Percentiles rank a stretch among this genome's conserved stretches.
phyloP scores from a whole-genome alignment of 768 basidiomycete species.

The Suillus placidus region DNA sequence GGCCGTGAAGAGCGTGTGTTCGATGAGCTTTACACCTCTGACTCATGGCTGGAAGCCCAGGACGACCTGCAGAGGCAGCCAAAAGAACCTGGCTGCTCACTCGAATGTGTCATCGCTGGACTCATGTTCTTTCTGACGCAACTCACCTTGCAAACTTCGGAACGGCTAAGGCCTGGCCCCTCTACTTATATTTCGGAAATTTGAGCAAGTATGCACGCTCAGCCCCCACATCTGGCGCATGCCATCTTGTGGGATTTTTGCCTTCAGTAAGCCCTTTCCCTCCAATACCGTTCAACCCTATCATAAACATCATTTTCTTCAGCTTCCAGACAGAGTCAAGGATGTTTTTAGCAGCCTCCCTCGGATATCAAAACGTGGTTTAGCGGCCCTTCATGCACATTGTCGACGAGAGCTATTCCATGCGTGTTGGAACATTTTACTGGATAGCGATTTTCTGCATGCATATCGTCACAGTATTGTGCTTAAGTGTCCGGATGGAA shows the following conservation, averaged over 20 bases:
- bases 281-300: no score
- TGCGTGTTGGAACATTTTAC: conserved; percentile 21
- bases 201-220: conserved; percentile 11
- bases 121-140: conserved; percentile 29
- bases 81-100: conserved; percentile 14
- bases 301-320: no score
- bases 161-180: conserved; percentile 14
- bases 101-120: conserved; percentile 10
- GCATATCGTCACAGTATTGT: conserved; percentile 27
- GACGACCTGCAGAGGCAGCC: conserved; percentile 20
- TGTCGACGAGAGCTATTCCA: conserved; percentile 28
- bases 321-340: conserved; percentile 22
- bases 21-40: conserved; percentile 24
- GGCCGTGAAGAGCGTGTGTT: conserved; percentile 13
- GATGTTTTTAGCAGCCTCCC: conserved; percentile 7
- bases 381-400: conserved; percentile 14
- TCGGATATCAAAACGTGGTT: not conserved
- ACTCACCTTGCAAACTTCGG: conserved; percentile 29
- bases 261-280: conserved; percentile 9
- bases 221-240: conserved; percentile 15
- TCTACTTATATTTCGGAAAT: conserved; percentile 17
- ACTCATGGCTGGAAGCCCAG: conserved; percentile 20
- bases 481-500: conserved; percentile 23
- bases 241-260: conserved; percentile 26
- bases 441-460: conserved; percentile 26